A percentile compares a stretch with the other conserved stretches of the same genome.
phyloP scores from a whole-genome alignment of 257 asterid species.

The Ligustrum vulgare region DNA sequence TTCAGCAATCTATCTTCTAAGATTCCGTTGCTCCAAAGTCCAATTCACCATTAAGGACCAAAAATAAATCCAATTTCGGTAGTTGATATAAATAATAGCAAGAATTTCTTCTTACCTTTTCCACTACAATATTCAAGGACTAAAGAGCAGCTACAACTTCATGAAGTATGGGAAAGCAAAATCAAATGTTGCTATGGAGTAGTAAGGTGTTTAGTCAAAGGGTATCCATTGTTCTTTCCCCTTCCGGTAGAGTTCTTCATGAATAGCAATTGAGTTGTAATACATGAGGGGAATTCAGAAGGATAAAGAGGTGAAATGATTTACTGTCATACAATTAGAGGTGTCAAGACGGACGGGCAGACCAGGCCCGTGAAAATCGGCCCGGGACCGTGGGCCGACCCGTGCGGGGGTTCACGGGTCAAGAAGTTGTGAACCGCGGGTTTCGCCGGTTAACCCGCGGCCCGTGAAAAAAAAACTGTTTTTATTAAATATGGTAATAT shows the following conservation, averaged over 20 bases:
- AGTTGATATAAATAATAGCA: slow-evolving; percentile 12
- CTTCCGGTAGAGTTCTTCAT: slow-evolving; percentile 46
- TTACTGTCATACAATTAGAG: slow-evolving; percentile 52
- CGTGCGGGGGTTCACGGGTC: too few species aligned
- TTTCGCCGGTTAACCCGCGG: too few species aligned
- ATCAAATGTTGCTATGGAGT: slow-evolving; percentile 72
- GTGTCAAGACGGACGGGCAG: too few species aligned
- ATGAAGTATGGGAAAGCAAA: slow-evolving; percentile 76
- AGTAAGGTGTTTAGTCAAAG: slow-evolving; percentile 67
- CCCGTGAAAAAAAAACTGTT: too few species aligned
- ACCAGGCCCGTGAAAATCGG: too few species aligned
- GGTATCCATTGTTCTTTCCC: slow-evolving; percentile 90
- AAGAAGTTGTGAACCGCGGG: too few species aligned
- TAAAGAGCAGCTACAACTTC: slow-evolving; percentile 68
- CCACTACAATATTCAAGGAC: slow-evolving; percentile 75
- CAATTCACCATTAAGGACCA: neutral
- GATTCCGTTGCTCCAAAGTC: neutral
- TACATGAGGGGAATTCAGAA: slow-evolving; percentile 16
- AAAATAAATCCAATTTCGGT: neutral
- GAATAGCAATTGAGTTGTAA: slow-evolving; percentile 23
- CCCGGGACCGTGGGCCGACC: too few species aligned
- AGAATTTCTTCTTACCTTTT: slow-evolving; percentile 58
- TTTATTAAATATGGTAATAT: too few species aligned
- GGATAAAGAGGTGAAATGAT: slow-evolving; percentile 21
- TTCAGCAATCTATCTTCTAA: neutral